These are phyloP conservation scores for Nothophaeocryptopus gaeumannii DNA, from an alignment of 2,329 filamentous ascomycete species.

Conservation along the genomic window DNA sequence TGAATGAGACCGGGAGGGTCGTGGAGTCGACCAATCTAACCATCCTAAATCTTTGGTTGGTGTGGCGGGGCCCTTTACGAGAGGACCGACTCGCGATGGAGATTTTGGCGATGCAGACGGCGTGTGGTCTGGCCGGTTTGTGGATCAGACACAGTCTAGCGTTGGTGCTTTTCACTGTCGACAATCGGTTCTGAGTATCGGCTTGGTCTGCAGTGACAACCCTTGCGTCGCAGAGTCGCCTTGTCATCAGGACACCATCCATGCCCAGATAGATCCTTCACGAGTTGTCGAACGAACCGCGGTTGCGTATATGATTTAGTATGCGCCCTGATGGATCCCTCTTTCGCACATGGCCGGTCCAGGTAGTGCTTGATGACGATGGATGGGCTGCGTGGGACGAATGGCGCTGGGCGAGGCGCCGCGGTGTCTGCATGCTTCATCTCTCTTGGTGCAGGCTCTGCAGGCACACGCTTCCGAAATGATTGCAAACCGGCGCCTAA, in stretches of 20 bases:
- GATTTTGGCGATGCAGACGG: conserved; percentile 73
- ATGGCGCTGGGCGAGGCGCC: background rate
- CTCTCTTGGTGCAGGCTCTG: no score
- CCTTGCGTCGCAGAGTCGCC: conserved; percentile 19
- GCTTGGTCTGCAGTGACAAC: conserved; percentile 6
- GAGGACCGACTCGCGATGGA: conserved; percentile 81
- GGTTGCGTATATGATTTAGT: background rate
- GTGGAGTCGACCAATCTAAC: conserved; percentile 86
- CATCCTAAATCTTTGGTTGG: conserved; percentile 90
- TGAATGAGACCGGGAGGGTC: conserved; percentile 67
- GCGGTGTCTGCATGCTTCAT: no score
- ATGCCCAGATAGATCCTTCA: conserved; percentile 19
- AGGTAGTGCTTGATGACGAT: background rate
- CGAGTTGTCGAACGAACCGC: background rate
- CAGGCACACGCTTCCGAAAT: no score
- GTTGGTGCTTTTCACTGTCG: conserved; percentile 81
- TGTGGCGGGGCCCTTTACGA: conserved; percentile 87
- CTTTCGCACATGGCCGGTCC: conserved; percentile 7
- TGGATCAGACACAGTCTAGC: conserved; percentile 84
- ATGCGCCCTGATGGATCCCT: conserved; percentile 11
- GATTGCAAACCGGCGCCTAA: no score
- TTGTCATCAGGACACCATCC: conserved; percentile 4
- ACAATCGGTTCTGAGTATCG: conserved; percentile 56
- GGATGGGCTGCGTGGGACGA: background rate
- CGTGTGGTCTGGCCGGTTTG: conserved; percentile 75